Percentiles rank a stretch among this genome's conserved stretches.
phyloP scores from a whole-genome alignment of 2,329 filamentous ascomycete species.

The Coniosporium tulheliwenetii region DNA sequence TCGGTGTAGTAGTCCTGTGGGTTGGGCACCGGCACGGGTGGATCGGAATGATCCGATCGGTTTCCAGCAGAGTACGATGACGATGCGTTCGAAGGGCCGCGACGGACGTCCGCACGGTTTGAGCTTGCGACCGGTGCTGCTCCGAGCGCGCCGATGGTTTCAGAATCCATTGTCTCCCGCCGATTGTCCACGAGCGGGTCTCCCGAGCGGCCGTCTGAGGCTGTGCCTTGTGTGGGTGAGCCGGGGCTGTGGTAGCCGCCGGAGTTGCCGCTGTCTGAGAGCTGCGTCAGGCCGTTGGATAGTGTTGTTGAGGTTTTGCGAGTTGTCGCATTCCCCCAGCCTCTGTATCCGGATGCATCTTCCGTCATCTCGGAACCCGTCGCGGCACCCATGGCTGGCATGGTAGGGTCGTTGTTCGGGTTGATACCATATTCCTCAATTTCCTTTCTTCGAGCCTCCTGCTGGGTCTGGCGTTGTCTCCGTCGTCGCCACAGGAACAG shows the following conservation, averaged over 20 bases:
- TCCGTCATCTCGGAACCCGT: constrained; percentile 55
- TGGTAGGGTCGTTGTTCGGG: constrained; percentile 83
- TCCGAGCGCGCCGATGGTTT: constrained; percentile 71
- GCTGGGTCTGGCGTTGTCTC: constrained; percentile 68
- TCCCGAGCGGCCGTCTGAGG: constrained; percentile 53
- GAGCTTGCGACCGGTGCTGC: constrained; percentile 46
- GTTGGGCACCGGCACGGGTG: constrained; percentile 29
- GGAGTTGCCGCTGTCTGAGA: constrained; percentile 53
- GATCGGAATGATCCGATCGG: constrained; percentile 50
- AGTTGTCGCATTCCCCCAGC: constrained; percentile 57
- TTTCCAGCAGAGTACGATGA: constrained; percentile 81
- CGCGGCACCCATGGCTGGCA: constrained; percentile 43
- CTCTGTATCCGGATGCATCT: constrained; percentile 71
- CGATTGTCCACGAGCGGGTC: constrained; percentile 44
- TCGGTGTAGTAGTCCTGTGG: constrained; percentile 37
- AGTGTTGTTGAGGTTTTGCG: constrained; percentile 83
- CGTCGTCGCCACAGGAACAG: constrained; percentile 81
- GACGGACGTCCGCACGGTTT: constrained; percentile 59
- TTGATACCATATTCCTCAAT: constrained; percentile 97
- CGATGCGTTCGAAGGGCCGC: constrained; percentile 88
- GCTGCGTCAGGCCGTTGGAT: constrained; percentile 55
- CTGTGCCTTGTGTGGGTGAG: constrained; percentile 49
- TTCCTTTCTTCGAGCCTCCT: constrained; percentile 84
- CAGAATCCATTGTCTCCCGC: constrained; percentile 46
- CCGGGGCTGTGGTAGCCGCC: constrained; percentile 34